Evolutionary conservation across 805 yeast genomes (phyloP), one percentile per base, ranked within the genome.

Genomic region (Cyberlindnera galapagoensis): DNA sequence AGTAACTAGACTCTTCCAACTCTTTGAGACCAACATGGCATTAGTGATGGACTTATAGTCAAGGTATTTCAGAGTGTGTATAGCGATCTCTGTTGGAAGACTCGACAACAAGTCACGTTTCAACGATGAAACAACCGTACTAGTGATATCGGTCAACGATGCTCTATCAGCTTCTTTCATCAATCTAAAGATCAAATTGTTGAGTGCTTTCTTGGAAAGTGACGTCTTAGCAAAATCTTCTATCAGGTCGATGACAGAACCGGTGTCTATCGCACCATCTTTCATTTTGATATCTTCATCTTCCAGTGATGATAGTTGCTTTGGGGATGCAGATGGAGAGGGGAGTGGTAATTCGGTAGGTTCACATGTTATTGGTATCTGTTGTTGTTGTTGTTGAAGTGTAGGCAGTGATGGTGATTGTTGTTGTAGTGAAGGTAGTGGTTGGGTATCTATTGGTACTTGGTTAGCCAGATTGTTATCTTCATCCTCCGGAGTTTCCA

Each of bases 21-120:
- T 60, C 29, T 62, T 69, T 33, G 81, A 80, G 2, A 87, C 94
- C 36, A 63, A 62, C 4, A 84, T 62, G 10, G 80, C 71, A 8
- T 69, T 64, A 22, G 76, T 61, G 16, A 92, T 63, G 4, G 88
- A 73, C 26, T 61, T 49, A 41, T 71, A 69, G 49, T 84, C 88
- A 36, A 90, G 62, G 36, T 73, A 68, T 3, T 69, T 59, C 32
- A 92, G 62, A 8, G 92, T 76, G 28, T 74, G 70, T 43, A 72
- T 62, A 3, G 84, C 59, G 9, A 92, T 63, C 51, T 92, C 97
- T 0, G 72, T 48, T 0, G 98, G 98, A 19, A 92, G 59, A 28
- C 69, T 59, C 9, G 75, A 52, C 8, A 90, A 54, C 24, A 92
- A 57, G 49, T 92, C 97, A 48, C 90, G 72, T 43, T 75, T 72